phyloP scores from a whole-genome alignment of 441 rosid species.

The Euphorbia celastroides region DNA sequence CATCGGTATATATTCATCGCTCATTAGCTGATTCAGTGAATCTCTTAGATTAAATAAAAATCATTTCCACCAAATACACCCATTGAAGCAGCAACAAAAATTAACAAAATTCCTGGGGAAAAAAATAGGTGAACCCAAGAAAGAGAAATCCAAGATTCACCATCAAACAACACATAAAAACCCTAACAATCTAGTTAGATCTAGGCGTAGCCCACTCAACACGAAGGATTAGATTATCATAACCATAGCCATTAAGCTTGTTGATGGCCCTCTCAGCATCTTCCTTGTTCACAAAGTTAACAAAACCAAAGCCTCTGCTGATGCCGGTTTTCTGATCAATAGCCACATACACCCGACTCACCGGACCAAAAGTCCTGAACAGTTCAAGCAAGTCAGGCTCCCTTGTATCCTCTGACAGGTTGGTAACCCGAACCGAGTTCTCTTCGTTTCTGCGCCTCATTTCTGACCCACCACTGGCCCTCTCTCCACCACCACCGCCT shows the following conservation, averaged over 20 bases:
- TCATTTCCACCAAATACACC: too few relatives aligned
- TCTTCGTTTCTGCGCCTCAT: slow-evolving; percentile 63
- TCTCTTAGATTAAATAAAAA: too few relatives aligned
- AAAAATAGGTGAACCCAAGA: not conserved
- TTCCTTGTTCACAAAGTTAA: slow-evolving; percentile 53
- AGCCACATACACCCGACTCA: slow-evolving; percentile 58
- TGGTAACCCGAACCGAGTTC: slow-evolving; percentile 52
- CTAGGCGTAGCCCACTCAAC: slow-evolving; percentile 70
- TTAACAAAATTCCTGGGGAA: not conserved
- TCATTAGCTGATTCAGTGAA: too few relatives aligned
- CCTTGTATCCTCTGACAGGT: slow-evolving; percentile 56
- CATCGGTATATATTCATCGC: too few relatives aligned
- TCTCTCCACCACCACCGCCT: slow-evolving; percentile 46
- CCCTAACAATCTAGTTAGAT: slow-evolving; percentile 22
- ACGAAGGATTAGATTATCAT: slow-evolving; percentile 53
- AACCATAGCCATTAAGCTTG: slow-evolving; percentile 54
- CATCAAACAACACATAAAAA: not conserved
- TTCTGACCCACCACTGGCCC: slow-evolving; percentile 43
- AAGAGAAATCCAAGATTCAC: not conserved
- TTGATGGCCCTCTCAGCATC: slow-evolving; percentile 54
- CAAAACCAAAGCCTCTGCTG: slow-evolving; percentile 65
- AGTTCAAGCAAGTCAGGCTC: slow-evolving; percentile 55
- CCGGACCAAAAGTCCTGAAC: slow-evolving; percentile 46
- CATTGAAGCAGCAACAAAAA: too few relatives aligned
- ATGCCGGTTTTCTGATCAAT: slow-evolving; percentile 49